Evolutionary conservation across 2,329 filamentous ascomycete species (phyloP).

Genomic region (Verticillium nonalfalfae): DNA sequence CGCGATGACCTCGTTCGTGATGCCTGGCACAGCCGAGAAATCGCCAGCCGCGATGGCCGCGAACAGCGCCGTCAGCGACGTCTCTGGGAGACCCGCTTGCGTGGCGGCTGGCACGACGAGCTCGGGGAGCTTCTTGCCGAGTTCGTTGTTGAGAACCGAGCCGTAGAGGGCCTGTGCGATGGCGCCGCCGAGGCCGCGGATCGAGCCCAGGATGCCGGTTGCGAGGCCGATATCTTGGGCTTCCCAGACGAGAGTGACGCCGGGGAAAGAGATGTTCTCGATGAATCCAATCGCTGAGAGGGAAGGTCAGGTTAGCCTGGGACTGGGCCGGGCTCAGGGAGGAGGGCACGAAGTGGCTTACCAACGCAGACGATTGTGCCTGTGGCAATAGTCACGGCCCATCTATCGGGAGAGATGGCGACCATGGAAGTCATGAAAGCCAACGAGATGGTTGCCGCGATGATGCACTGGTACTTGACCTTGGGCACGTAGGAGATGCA

Average conservation of each 20-base stretch:
- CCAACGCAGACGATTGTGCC: conserved; percentile 20
- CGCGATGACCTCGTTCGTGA: conserved; percentile 23
- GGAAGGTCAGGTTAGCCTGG: conserved; percentile 1
- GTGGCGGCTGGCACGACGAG: conserved; percentile 27
- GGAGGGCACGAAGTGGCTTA: neutral
- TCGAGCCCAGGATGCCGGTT: conserved; percentile 35
- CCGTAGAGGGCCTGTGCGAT: conserved; percentile 28
- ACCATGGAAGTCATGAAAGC: conserved; percentile 25
- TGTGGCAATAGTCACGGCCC: conserved; percentile 23
- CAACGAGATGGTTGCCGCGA: conserved; percentile 20
- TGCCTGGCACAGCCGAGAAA: conserved; percentile 23
- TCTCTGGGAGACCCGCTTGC: conserved; percentile 25
- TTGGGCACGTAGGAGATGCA: conserved; percentile 27
- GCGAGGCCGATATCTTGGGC: conserved; percentile 39
- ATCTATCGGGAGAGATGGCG: conserved; percentile 18
- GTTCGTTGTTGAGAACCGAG: conserved; percentile 27
- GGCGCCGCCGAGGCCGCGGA: conserved; percentile 33
- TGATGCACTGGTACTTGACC: conserved; percentile 26
- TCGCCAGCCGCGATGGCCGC: conserved; percentile 22
- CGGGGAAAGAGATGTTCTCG: conserved; percentile 33
- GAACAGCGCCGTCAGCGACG: conserved; percentile 24
- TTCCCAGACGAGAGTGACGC: conserved; percentile 37
- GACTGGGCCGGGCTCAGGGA: too few relatives aligned
- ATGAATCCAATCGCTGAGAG: conserved; percentile 26
- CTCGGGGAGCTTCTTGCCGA: conserved; percentile 22